Evolutionary conservation across 2,329 filamentous ascomycete species (phyloP).

Genomic region (Colletotrichum simmondsii): DNA sequence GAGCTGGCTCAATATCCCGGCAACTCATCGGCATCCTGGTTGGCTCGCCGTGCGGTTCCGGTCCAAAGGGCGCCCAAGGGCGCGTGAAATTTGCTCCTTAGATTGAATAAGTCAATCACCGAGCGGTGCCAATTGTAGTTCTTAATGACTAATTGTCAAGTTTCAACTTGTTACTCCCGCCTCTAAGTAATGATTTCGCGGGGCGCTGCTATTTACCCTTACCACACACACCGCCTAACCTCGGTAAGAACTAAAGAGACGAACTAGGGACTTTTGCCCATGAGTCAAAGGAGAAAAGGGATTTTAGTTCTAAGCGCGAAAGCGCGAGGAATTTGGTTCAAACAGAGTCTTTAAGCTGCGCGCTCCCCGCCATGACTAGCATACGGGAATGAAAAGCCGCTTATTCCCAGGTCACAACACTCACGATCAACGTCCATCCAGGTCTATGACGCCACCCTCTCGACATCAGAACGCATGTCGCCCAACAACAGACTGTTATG

Average conservation of each 20-base stretch:
- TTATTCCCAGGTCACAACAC: background rate
- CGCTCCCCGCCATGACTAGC: background rate
- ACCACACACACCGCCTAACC: background rate
- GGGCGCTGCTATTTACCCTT: background rate
- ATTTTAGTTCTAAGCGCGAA: background rate
- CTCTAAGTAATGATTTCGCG: background rate
- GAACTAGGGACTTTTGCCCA: background rate
- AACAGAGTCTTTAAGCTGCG: background rate
- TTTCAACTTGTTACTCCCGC: background rate
- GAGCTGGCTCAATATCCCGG: background rate
- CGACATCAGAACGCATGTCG: background rate
- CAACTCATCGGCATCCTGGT: conserved; percentile 17
- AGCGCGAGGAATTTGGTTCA: background rate
- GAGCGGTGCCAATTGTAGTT: background rate
- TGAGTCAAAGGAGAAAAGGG: background rate
- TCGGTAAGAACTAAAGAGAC: background rate
- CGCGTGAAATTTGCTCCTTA: background rate
- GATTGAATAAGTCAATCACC: background rate
- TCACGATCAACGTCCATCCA: background rate
- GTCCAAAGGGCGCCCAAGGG: background rate
- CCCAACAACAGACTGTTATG: background rate
- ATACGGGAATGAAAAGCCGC: background rate
- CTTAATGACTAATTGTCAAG: background rate
- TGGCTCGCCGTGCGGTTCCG: conserved; percentile 26
- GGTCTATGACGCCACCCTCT: conserved; percentile 2